Conservation (phyloP, 768 basidiomycete species). For the Collybia nuda region DNA sequence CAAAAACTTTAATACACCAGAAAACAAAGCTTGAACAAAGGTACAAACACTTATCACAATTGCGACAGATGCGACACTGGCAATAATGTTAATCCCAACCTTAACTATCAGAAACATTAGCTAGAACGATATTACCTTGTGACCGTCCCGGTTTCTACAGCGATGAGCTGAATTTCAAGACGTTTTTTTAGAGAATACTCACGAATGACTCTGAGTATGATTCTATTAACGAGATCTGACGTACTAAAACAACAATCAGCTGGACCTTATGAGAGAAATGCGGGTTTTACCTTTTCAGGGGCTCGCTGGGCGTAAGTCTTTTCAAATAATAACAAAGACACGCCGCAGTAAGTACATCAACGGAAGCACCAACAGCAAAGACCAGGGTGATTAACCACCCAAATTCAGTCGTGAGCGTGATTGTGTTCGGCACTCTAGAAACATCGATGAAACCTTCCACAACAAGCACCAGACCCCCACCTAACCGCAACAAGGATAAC, state of each 20-base stretch:
- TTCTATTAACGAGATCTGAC: conserved; percentile 14
- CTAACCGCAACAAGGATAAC: conserved; percentile 16
- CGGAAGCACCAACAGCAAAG: conserved; percentile 16
- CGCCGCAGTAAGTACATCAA: conserved; percentile 21
- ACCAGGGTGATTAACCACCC: conserved; percentile 22
- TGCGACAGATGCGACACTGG: conserved; percentile 21
- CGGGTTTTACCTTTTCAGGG: background rate
- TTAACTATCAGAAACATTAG: no score
- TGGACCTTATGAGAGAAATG: background rate
- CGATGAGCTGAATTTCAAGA: background rate
- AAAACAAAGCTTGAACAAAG: background rate
- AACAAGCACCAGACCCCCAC: conserved; percentile 13
- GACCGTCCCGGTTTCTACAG: conserved; percentile 19
- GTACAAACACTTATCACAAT: conserved; percentile 20
- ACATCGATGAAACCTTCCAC: conserved; percentile 20
- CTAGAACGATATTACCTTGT: conserved; percentile 14
- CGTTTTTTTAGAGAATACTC: conserved; percentile 1
- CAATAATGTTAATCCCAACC: background rate
- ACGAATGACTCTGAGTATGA: conserved; percentile 24
- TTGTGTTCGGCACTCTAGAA: conserved; percentile 17
- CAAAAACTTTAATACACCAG: no score
- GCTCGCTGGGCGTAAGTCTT: background rate
- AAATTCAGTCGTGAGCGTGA: conserved; percentile 12
- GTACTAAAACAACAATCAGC: conserved; percentile 5
- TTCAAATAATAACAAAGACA: conserved; percentile 19